Evolutionary conservation across 768 basidiomycete species (phyloP).

Genomic region (Collybiopsis luxurians): DNA sequence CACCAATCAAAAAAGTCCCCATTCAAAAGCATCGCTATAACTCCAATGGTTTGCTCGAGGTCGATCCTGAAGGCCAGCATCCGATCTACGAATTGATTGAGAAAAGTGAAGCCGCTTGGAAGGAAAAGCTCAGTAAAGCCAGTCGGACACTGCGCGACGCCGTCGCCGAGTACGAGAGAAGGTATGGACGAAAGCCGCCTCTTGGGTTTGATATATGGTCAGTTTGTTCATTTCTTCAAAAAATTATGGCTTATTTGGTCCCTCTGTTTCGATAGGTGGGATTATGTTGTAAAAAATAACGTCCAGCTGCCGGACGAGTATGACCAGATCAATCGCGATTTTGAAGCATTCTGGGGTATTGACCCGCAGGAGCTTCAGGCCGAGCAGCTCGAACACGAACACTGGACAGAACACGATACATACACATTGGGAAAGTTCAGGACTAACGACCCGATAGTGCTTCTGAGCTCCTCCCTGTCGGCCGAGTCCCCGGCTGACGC

Average conservation of each 20-base stretch:
- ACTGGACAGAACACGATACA: constrained; percentile 24
- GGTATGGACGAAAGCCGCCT: constrained; percentile 80
- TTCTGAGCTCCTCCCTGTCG: background rate
- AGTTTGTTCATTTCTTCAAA: constrained; percentile 32
- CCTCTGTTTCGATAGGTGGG: constrained; percentile 34
- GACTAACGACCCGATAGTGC: background rate
- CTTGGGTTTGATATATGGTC: constrained; percentile 88
- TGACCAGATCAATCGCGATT: constrained; percentile 66
- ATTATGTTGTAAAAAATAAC: constrained; percentile 60
- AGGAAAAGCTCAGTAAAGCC: constrained; percentile 57
- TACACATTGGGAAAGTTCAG: constrained; percentile 37
- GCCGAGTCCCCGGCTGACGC: constrained; percentile 18
- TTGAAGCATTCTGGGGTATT: constrained; percentile 83
- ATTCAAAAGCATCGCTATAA: constrained; percentile 20
- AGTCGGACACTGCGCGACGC: constrained; percentile 75
- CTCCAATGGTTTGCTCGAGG: constrained; percentile 38
- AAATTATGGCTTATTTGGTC: background rate
- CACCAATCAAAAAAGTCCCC: background rate
- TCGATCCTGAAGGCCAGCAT: constrained; percentile 46
- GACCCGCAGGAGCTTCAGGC: constrained; percentile 37
- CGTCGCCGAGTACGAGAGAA: constrained; percentile 68
- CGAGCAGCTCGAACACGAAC: constrained; percentile 31
- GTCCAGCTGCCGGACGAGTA: constrained; percentile 88
- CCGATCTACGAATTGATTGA: constrained; percentile 78
- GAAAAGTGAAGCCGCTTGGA: constrained; percentile 66